Conservation (phyloP, 139 green algal species). For the Coelastrella sp. region DNA sequence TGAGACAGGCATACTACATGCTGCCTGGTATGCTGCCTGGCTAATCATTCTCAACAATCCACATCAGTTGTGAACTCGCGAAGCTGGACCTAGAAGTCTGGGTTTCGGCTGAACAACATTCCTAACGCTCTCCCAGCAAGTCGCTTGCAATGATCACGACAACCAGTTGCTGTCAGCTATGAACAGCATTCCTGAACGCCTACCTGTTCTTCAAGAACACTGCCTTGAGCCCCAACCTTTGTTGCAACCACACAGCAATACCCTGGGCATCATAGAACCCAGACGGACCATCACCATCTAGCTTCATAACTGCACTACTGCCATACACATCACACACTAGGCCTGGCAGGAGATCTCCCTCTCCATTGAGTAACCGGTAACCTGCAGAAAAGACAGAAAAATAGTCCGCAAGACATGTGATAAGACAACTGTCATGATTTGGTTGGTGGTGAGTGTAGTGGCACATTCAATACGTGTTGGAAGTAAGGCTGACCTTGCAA, state of each 20-base stretch:
- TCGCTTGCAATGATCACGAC: not conserved
- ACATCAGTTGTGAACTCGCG: no score
- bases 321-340: constrained; percentile 43
- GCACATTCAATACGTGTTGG: no score
- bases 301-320: constrained; percentile 60
- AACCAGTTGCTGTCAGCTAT: not conserved
- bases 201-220: constrained; percentile 53
- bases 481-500: no score
- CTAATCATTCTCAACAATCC: no score
- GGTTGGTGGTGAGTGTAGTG: no score
- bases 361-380: constrained; percentile 65
- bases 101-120: no score
- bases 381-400: not conserved
- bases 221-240: constrained; percentile 8
- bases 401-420: no score
- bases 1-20: no score
- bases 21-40: no score
- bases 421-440: no score
- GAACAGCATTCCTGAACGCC: not conserved
- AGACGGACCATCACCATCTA: constrained; percentile 60
- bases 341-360: constrained; percentile 66
- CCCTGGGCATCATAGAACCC: constrained; percentile 60
- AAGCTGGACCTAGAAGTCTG: no score
- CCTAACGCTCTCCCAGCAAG: no score
- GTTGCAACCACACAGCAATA: constrained; percentile 54